Conservation (phyloP, 495 filamentous ascomycete species). For the Xylona heveae region DNA sequence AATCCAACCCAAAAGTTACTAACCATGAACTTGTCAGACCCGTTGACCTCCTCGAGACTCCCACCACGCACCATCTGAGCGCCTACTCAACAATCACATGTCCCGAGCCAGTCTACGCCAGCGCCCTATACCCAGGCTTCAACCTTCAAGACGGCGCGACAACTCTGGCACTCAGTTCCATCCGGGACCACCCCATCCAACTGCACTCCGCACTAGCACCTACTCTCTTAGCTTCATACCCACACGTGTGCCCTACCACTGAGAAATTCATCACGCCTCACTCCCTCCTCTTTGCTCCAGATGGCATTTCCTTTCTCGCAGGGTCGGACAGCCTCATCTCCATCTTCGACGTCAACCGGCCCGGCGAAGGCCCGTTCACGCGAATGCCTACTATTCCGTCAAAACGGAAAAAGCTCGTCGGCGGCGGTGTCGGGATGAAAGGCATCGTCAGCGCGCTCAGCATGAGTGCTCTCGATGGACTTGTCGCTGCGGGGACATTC, state of each 20-base stretch:
- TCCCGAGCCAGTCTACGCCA: constrained; percentile 48
- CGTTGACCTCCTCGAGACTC: constrained; percentile 39
- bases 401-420: constrained; percentile 45
- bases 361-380: constrained; percentile 33
- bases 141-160: constrained; percentile 30
- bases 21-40: constrained; percentile 23
- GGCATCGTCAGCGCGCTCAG: constrained; percentile 55
- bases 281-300: constrained; percentile 44
- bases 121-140: constrained; percentile 54
- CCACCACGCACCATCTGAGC: constrained; percentile 24
- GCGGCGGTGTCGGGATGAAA: constrained; percentile 59
- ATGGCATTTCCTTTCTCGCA: constrained; percentile 42
- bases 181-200: constrained; percentile 53
- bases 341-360: constrained; percentile 53
- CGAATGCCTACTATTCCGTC: constrained; percentile 53
- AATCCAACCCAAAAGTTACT: background rate
- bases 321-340: constrained; percentile 54
- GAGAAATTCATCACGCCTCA: constrained; percentile 61
- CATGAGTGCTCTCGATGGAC: constrained; percentile 24
- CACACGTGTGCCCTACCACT: constrained; percentile 47
- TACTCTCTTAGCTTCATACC: constrained; percentile 35
- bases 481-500: constrained; percentile 72
- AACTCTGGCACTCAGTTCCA: constrained; percentile 43
- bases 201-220: constrained; percentile 37
- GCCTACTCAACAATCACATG: constrained; percentile 39